phyloP scores from a whole-genome alignment of 352 stramenopile species.

The Phytophthora pistaciae region DNA sequence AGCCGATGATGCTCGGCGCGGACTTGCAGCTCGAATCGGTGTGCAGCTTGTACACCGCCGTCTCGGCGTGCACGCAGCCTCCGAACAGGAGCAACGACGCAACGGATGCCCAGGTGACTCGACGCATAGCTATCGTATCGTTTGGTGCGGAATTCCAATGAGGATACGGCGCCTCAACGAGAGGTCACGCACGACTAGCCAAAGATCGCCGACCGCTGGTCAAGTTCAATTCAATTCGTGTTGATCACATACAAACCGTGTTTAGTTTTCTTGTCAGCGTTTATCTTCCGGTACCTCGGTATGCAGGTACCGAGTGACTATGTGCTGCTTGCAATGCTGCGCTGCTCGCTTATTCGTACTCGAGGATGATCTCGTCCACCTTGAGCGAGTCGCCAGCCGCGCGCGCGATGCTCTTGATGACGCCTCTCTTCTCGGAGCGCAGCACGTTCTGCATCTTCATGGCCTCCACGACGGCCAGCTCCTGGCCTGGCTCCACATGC shows the following conservation, averaged over 20 bases:
- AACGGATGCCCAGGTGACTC: conserved; percentile 7
- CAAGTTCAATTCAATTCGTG: conserved; percentile 4
- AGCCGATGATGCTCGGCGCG: conserved; percentile 33
- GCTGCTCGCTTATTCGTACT: conserved; percentile 80
- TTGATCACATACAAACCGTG: conserved; percentile 13
- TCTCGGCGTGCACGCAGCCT: conserved; percentile 3
- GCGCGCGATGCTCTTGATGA: conserved; percentile 87
- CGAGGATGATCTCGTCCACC: conserved; percentile 93
- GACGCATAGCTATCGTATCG: conserved; percentile 7
- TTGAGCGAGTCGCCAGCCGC: conserved; percentile 90
- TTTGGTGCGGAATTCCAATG: not conserved
- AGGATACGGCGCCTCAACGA: conserved; percentile 10
- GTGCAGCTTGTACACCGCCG: conserved; percentile 37
- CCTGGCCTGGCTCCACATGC: conserved; percentile 93
- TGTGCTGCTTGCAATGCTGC: not conserved
- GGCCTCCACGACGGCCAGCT: conserved; percentile 96
- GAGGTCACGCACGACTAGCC: conserved; percentile 12
- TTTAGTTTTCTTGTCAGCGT: conserved; percentile 16
- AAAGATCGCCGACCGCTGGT: conserved; percentile 13
- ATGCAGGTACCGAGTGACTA: not conserved
- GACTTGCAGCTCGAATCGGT: conserved; percentile 41
- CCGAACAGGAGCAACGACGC: conserved; percentile 11
- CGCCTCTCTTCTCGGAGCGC: conserved; percentile 88
- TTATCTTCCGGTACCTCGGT: not conserved
- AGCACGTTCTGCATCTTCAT: conserved; percentile 99